Evolutionary conservation across 1,139 yeast genomes (phyloP).

Genomic region (Debaryomyces sp.): DNA sequence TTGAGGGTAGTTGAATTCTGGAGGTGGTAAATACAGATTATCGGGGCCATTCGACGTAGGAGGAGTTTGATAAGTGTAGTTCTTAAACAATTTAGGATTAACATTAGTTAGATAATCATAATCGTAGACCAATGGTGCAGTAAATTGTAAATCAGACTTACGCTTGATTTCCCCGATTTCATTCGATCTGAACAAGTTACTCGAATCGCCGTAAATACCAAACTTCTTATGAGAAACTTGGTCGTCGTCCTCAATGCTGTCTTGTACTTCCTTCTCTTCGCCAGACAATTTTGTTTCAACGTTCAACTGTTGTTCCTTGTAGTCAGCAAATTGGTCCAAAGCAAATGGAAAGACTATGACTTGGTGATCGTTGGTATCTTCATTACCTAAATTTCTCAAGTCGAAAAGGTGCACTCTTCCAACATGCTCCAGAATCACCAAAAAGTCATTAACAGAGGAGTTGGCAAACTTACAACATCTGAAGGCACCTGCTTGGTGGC

Average conservation of each 20-base stretch:
- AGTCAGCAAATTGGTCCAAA: slow-evolving; percentile 43
- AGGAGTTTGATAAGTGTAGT: slow-evolving; percentile 36
- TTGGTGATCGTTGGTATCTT: slow-evolving; percentile 54
- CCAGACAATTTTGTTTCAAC: background rate
- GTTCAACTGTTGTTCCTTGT: slow-evolving; percentile 16
- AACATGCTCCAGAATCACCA: slow-evolving; percentile 80
- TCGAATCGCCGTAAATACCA: slow-evolving; percentile 6
- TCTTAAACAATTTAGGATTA: slow-evolving; percentile 44
- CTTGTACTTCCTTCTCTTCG: background rate
- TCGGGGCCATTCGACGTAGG: slow-evolving; percentile 14
- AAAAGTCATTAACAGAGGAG: slow-evolving; percentile 67
- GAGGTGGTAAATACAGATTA: slow-evolving; percentile 17
- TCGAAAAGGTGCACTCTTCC: slow-evolving; percentile 86
- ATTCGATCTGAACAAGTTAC: background rate
- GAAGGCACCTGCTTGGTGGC: slow-evolving; percentile 63
- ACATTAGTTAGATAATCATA: slow-evolving; percentile 42
- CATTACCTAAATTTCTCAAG: slow-evolving; percentile 63
- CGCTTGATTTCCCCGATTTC: background rate
- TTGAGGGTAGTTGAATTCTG: slow-evolving; percentile 27
- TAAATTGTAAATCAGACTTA: slow-evolving; percentile 19
- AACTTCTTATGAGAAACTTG: slow-evolving; percentile 1
- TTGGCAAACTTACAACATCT: slow-evolving; percentile 72
- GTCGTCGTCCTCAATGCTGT: background rate
- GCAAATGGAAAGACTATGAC: slow-evolving; percentile 61
- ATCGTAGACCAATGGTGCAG: slow-evolving; percentile 50